Percentiles rank a stretch among this genome's conserved stretches.
Conservation (phyloP, 108 stramenopile species). For the Cyclotella choctawhatcheeana region DNA sequence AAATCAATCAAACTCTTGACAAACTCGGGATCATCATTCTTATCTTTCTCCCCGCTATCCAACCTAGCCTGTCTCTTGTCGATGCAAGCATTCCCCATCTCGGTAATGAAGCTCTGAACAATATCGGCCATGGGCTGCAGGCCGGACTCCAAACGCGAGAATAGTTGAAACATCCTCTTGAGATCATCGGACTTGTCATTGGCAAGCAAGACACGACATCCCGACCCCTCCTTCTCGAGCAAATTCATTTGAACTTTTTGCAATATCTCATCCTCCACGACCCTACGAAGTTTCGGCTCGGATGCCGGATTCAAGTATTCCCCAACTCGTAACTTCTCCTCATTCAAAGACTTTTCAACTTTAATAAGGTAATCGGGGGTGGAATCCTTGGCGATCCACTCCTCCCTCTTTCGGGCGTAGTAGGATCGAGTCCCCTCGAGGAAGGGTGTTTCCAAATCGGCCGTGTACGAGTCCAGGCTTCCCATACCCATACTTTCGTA, state of each 20-base stretch:
- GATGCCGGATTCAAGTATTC: conserved; percentile 94
- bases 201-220: conserved; percentile 92
- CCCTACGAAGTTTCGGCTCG: conserved; percentile 90
- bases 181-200: conserved; percentile 98
- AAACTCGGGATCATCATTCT: conserved; percentile 96
- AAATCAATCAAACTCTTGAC: conserved; percentile 95
- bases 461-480: conserved; percentile 89
- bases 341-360: conserved; percentile 93
- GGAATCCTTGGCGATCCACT: conserved; percentile 95
- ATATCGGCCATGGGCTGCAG: conserved; percentile 94
- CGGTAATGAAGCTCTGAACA: conserved; percentile 82
- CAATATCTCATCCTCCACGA: conserved; percentile 95
- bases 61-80: conserved; percentile 88
- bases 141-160: conserved; percentile 92
- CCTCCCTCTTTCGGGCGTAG: conserved; percentile 92
- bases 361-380: conserved; percentile 98
- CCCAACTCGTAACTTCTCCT: conserved; percentile 88
- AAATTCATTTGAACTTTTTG: conserved; percentile 92
- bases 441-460: conserved; percentile 91
- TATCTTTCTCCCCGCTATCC: conserved; percentile 89
- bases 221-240: conserved; percentile 97
- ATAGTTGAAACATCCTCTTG: conserved; percentile 96
- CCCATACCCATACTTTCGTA: conserved; percentile 98
- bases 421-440: conserved; percentile 89
- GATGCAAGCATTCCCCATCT: conserved; percentile 89